Conservation (phyloP, 2,329 filamentous ascomycete species). For the Botrytis deweyae region DNA sequence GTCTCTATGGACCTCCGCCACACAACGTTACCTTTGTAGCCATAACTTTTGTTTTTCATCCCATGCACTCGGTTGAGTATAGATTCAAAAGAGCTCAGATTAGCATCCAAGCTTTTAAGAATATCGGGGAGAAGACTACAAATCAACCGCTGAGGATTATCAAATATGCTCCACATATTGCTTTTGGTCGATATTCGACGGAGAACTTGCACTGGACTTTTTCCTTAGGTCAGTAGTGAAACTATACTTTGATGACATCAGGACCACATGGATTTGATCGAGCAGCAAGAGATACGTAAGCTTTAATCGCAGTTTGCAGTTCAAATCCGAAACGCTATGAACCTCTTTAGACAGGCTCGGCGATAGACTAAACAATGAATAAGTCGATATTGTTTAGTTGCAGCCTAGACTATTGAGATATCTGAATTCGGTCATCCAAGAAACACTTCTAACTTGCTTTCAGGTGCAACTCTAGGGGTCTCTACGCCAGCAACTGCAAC, state of each 20-base stretch:
- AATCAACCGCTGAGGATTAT: slow-evolving; percentile 13
- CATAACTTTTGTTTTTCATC: slow-evolving; percentile 16
- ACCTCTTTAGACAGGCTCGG: not conserved
- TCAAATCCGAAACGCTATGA: not conserved
- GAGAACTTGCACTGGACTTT: slow-evolving; percentile 20
- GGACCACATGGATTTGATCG: not conserved
- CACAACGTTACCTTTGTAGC: slow-evolving; percentile 15
- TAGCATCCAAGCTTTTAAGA: slow-evolving; percentile 10
- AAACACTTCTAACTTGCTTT: not conserved
- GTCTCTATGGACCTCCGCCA: slow-evolving; percentile 6
- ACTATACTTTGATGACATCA: not conserved
- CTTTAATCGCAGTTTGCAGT: not conserved
- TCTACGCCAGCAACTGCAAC: slow-evolving; percentile 12
- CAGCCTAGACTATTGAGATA: not conserved
- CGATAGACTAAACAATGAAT: not conserved
- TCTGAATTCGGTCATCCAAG: not conserved
- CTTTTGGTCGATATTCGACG: slow-evolving; percentile 16
- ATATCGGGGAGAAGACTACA: slow-evolving; percentile 6
- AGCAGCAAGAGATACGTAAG: not conserved
- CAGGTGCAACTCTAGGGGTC: slow-evolving; percentile 11
- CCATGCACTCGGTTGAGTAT: slow-evolving; percentile 15
- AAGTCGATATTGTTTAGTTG: not conserved
- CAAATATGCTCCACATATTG: slow-evolving; percentile 19
- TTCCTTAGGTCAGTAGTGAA: slow-evolving; percentile 6
- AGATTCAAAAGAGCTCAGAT: slow-evolving; percentile 16